Conservation (phyloP, 805 yeast genomes). For the Schwanniomyces polymorphus region DNA sequence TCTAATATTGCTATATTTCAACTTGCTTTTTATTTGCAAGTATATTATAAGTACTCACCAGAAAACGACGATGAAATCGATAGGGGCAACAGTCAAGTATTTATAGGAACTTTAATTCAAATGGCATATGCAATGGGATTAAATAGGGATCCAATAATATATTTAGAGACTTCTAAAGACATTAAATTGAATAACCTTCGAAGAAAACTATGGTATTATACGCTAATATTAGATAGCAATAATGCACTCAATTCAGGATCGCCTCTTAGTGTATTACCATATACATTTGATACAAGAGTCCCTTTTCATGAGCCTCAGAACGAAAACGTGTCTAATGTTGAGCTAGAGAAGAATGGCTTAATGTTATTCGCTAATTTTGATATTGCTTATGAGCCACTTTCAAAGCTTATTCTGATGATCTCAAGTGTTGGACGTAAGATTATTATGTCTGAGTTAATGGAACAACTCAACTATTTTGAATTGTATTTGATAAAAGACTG, state of each 20-base stretch:
- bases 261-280: constrained; percentile 29
- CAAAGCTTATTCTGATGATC: constrained; percentile 20
- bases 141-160: constrained; percentile 66
- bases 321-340: constrained; percentile 31
- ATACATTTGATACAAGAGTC: constrained; percentile 24
- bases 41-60: constrained; percentile 51
- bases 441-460: constrained; percentile 17
- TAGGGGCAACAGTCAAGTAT: constrained; percentile 59
- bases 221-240: constrained; percentile 26
- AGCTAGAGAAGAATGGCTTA: constrained; percentile 36
- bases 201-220: constrained; percentile 38
- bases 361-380: constrained; percentile 26
- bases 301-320: constrained; percentile 35
- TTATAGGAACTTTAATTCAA: constrained; percentile 56
- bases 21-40: constrained; percentile 50
- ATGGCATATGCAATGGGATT: constrained; percentile 68
- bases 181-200: constrained; percentile 22
- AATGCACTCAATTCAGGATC: constrained; percentile 33
- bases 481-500: constrained; percentile 23
- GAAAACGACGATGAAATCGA: constrained; percentile 60
- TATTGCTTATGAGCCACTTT: constrained; percentile 24
- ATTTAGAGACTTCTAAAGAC: constrained; percentile 26
- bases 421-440: constrained; percentile 16
- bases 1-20: constrained; percentile 53
- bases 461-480: constrained; percentile 36